These are phyloP conservation scores for Termitomyces sp. DNA, from an alignment of 768 basidiomycete genomes.

Conservation along the genomic window DNA sequence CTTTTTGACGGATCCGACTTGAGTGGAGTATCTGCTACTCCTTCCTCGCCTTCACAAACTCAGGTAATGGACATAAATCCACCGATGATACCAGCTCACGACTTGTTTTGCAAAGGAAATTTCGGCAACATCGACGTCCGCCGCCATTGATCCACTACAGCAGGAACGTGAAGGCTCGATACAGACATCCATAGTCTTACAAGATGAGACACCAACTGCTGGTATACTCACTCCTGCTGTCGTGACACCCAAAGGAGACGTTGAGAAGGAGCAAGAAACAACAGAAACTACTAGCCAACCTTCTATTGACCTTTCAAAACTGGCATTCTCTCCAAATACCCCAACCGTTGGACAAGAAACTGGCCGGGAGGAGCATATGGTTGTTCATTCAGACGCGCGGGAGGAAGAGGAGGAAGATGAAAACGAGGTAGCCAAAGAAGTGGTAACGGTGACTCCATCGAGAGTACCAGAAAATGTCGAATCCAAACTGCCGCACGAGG, in stretches of 20 bases:
- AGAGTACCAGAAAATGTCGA: not conserved
- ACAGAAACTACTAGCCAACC: not conserved
- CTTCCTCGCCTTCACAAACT: slow-evolving; percentile 20
- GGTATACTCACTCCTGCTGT: not conserved
- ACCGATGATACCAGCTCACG: not conserved
- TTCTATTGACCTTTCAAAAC: not conserved
- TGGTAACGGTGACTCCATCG: slow-evolving; percentile 5
- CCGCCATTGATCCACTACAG: not conserved
- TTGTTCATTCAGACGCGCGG: slow-evolving; percentile 4
- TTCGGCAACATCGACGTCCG: not conserved
- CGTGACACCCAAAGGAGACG: not conserved
- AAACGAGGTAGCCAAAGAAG: slow-evolving; percentile 11
- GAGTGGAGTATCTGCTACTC: slow-evolving; percentile 32
- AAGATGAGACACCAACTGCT: not conserved
- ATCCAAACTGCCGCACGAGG: not conserved
- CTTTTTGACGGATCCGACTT: slow-evolving; percentile 31
- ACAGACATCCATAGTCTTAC: not conserved
- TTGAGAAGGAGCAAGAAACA: not conserved
- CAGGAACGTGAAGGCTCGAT: not conserved
- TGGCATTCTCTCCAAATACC: not conserved
- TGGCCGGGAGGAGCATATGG: slow-evolving; percentile 7
- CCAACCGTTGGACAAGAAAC: slow-evolving; percentile 3
- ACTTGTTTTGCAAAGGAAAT: slow-evolving; percentile 1
- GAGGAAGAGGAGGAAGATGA: slow-evolving; percentile 22
- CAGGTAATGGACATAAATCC: slow-evolving; percentile 11